Percentiles rank a stretch among this genome's conserved stretches.
Evolutionary conservation across 2,329 filamentous ascomycete species (phyloP).

Genomic region (Emergomyces orientalis): DNA sequence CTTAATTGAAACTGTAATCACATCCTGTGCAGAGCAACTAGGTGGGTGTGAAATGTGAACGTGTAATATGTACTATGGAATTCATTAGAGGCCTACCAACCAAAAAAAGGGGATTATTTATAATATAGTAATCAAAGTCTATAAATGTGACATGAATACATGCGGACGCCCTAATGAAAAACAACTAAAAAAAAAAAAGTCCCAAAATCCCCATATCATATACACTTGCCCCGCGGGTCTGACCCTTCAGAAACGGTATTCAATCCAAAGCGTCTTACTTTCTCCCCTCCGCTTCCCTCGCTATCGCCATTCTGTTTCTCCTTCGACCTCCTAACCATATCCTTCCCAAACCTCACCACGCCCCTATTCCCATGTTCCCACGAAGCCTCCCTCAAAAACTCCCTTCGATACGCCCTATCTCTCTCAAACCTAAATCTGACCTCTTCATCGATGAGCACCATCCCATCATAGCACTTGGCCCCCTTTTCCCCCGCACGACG

Average conservation of each 20-base stretch:
- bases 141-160: too few relatives aligned
- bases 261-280: too few relatives aligned
- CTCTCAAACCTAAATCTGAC: background rate
- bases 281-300: background rate
- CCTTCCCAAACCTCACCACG: constrained; percentile 6
- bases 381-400: constrained; percentile 3
- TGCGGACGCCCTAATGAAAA: too few relatives aligned
- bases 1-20: too few relatives aligned
- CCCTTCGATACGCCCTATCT: background rate
- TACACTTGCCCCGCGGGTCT: background rate
- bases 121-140: too few relatives aligned
- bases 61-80: too few relatives aligned
- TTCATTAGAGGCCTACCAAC: too few relatives aligned
- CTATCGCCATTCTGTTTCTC: background rate
- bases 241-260: background rate
- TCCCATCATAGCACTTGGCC: constrained; percentile 8
- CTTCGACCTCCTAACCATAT: background rate
- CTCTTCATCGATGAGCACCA: constrained; percentile 4
- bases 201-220: too few relatives aligned
- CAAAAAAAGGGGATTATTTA: too few relatives aligned
- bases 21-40: too few relatives aligned
- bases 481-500: background rate
- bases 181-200: too few relatives aligned
- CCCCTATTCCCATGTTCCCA: constrained; percentile 1
- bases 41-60: too few relatives aligned